Percentiles rank a stretch among this genome's conserved stretches.
Evolutionary conservation across 768 basidiomycete species (phyloP).

Genomic region (Leccinellum rugosiceps): DNA sequence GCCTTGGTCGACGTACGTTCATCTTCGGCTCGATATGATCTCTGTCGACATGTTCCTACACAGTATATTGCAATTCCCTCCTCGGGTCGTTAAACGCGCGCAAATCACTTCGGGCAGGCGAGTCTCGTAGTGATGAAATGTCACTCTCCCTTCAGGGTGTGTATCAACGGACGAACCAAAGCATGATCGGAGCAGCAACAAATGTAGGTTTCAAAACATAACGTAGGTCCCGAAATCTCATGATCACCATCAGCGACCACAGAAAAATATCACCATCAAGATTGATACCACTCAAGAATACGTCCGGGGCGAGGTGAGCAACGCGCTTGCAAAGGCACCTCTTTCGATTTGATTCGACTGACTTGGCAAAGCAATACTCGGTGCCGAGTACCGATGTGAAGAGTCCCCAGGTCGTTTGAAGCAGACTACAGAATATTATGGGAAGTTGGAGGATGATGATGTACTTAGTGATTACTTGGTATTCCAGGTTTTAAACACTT

Average conservation of each 20-base stretch:
- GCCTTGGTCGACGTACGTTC: neutral
- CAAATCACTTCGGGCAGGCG: too few species aligned
- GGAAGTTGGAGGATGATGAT: neutral
- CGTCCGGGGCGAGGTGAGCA: neutral
- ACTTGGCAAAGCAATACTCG: constrained; percentile 17
- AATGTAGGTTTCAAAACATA: neutral
- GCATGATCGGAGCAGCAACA: neutral
- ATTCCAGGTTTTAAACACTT: too few species aligned
- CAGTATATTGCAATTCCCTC: constrained; percentile 62
- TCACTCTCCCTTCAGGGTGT: constrained; percentile 31
- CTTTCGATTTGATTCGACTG: neutral
- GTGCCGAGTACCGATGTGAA: constrained; percentile 16
- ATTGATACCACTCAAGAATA: neutral
- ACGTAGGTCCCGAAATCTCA: neutral
- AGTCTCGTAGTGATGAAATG: constrained; percentile 26
- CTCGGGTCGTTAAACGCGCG: constrained; percentile 60
- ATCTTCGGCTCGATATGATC: neutral
- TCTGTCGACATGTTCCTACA: neutral
- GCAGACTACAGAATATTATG: neutral
- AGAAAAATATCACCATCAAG: neutral
- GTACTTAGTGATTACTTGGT: too few species aligned
- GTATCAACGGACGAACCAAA: constrained; percentile 13
- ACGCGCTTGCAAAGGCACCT: neutral
- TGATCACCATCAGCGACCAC: neutral
- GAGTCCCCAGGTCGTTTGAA: constrained; percentile 19